Percentiles rank a stretch among this genome's conserved stretches.
Evolutionary conservation across 495 filamentous ascomycete genomes (phyloP).

Genomic region (Astrothelium subdiscretum): DNA sequence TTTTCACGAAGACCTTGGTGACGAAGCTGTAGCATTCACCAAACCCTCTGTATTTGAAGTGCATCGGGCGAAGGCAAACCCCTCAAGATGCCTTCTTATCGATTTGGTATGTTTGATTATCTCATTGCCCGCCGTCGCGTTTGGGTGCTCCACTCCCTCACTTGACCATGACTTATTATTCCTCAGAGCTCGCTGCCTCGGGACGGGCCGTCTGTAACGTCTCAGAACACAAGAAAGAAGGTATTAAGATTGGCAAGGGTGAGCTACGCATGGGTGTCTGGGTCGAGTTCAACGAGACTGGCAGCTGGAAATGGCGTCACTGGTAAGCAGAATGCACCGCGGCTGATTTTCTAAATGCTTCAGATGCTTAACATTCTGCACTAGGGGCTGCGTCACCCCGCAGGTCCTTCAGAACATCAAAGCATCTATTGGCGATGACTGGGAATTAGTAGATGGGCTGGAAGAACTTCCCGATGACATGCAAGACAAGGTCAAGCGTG

Average conservation of each 20-base stretch:
- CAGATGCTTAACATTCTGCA: not conserved
- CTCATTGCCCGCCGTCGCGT: not conserved
- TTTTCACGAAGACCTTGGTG: not conserved
- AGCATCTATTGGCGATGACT: conserved; percentile 47
- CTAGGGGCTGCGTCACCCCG: conserved; percentile 74
- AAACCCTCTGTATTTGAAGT: not conserved
- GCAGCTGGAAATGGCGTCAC: conserved; percentile 59
- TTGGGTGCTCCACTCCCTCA: not conserved
- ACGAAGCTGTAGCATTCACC: not conserved
- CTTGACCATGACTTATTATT: not conserved
- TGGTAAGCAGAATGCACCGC: conserved; percentile 45
- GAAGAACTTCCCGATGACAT: conserved; percentile 54
- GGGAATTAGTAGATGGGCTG: conserved; percentile 71
- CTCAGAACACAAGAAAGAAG: conserved; percentile 50
- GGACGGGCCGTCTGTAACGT: conserved; percentile 58
- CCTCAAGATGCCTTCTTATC: not conserved
- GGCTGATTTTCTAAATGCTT: not conserved
- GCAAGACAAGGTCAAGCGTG: conserved; percentile 50
- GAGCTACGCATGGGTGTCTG: conserved; percentile 59
- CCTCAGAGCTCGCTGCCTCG: conserved; percentile 46
- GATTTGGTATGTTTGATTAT: not conserved
- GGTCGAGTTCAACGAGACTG: conserved; percentile 40
- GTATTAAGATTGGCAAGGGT: conserved; percentile 63
- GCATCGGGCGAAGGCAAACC: not conserved
- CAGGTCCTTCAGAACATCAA: conserved; percentile 45